Evolutionary conservation across 2,329 filamentous ascomycete genomes (phyloP).

Genomic region (Cercospora zeae-maydis): DNA sequence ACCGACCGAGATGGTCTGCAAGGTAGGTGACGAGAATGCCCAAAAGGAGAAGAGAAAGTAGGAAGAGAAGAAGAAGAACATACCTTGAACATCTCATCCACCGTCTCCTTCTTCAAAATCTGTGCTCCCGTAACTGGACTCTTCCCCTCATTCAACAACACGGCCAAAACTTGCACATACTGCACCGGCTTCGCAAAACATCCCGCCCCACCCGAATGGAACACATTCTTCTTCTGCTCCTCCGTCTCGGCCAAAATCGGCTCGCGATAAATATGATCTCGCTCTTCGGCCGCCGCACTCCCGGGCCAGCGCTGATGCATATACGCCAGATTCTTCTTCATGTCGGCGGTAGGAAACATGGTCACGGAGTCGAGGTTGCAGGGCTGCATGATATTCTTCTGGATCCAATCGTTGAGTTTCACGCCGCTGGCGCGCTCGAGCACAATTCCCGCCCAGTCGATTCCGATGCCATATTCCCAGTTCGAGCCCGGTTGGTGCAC

Average conservation of each 20-base stretch:
- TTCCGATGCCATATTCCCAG: slow-evolving; percentile 55
- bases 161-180: slow-evolving; percentile 60
- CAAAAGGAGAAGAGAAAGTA: neutral
- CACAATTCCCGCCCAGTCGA: slow-evolving; percentile 51
- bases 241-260: slow-evolving; percentile 47
- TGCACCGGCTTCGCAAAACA: slow-evolving; percentile 58
- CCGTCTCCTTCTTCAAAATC: slow-evolving; percentile 56
- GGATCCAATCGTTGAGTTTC: slow-evolving; percentile 46
- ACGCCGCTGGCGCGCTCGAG: slow-evolving; percentile 46
- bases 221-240: slow-evolving; percentile 45
- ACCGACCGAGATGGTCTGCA: too few species aligned
- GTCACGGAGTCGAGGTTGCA: slow-evolving; percentile 49
- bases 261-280: slow-evolving; percentile 52
- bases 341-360: slow-evolving; percentile 55
- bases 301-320: slow-evolving; percentile 54
- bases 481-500: slow-evolving; percentile 61
- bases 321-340: slow-evolving; percentile 54
- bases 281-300: slow-evolving; percentile 28
- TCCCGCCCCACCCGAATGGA: slow-evolving; percentile 62
- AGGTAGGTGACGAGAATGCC: neutral
- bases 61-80: neutral
- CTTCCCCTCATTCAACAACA: slow-evolving; percentile 62
- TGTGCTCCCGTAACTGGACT: slow-evolving; percentile 54
- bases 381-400: slow-evolving; percentile 47
- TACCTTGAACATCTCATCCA: slow-evolving; percentile 58